These are phyloP conservation scores for Rhexocercosporidium sp. DNA, from an alignment of 2,329 filamentous ascomycete genomes.

Conservation along the genomic window DNA sequence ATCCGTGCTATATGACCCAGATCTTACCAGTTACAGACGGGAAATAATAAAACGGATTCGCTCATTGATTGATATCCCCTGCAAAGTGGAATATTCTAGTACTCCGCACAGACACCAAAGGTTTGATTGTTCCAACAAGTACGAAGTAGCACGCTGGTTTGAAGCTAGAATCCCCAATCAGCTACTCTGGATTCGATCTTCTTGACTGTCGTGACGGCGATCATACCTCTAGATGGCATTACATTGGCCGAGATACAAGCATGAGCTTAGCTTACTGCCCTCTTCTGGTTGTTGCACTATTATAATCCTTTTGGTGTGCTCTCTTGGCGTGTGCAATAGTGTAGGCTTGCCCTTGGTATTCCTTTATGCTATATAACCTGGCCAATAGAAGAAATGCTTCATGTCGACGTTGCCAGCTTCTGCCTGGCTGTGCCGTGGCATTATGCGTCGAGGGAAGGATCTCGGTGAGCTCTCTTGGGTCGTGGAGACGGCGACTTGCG, in stretches of 20 bases:
- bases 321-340: slow-evolving; percentile 26
- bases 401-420: slow-evolving; percentile 19
- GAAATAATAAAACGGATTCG: no score
- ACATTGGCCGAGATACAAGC: slow-evolving; percentile 28
- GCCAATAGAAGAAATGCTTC: slow-evolving; percentile 25
- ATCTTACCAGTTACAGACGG: no score
- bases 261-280: slow-evolving; percentile 23
- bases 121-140: no score
- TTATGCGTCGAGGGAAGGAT: slow-evolving; percentile 22
- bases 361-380: slow-evolving; percentile 29
- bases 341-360: slow-evolving; percentile 28
- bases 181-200: slow-evolving; percentile 30
- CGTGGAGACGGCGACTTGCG: slow-evolving; percentile 21
- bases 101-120: no score
- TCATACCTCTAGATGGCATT: slow-evolving; percentile 23
- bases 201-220: slow-evolving; percentile 24
- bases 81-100: no score
- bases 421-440: slow-evolving; percentile 24
- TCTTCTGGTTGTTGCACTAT: slow-evolving; percentile 25
- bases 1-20: no score
- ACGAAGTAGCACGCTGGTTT: no score
- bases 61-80: no score
- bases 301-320: slow-evolving; percentile 25
- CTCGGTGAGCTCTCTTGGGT: slow-evolving; percentile 19
- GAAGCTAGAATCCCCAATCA: slow-evolving; percentile 30